Evolutionary conservation across 306 rosid species (phyloP).

Genomic region (Styphnolobium japonicum): DNA sequence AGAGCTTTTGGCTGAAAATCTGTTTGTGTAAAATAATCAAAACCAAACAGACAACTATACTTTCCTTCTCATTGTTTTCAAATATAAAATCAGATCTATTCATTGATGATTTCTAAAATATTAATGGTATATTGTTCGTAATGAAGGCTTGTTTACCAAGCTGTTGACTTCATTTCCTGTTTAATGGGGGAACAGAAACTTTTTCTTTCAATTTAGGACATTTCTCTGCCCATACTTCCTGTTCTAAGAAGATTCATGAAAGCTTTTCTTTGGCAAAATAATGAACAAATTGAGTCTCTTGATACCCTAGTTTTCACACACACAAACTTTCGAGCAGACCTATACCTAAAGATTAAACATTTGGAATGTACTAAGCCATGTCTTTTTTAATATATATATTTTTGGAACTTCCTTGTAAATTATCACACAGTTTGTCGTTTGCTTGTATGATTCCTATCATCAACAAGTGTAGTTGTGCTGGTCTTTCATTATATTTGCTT

Average conservation of each 20-base stretch:
- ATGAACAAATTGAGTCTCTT: too few relatives aligned
- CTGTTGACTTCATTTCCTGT: too few relatives aligned
- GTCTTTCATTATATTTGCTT: not conserved
- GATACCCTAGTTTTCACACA: too few relatives aligned
- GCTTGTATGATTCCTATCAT: not conserved
- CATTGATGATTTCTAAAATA: not conserved
- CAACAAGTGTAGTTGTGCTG: not conserved
- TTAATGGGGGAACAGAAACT: not conserved
- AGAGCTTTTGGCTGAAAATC: too few relatives aligned
- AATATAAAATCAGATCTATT: not conserved
- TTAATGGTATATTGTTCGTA: not conserved
- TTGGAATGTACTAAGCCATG: too few relatives aligned
- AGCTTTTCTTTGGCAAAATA: not conserved
- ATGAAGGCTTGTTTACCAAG: not conserved
- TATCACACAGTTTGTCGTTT: too few relatives aligned
- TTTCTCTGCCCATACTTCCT: not conserved
- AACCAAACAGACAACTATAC: too few relatives aligned
- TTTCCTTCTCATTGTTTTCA: not conserved
- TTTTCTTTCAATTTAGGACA: not conserved
- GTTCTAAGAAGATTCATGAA: not conserved
- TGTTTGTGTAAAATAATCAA: too few relatives aligned
- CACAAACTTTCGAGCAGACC: too few relatives aligned
- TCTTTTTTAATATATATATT: too few relatives aligned
- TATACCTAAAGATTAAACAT: too few relatives aligned
- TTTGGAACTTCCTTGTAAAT: too few relatives aligned